Evolutionary conservation across 768 basidiomycete species (phyloP), one percentile per base, ranked within the genome.

Genomic region (Kwoniella heveanensis): DNA sequence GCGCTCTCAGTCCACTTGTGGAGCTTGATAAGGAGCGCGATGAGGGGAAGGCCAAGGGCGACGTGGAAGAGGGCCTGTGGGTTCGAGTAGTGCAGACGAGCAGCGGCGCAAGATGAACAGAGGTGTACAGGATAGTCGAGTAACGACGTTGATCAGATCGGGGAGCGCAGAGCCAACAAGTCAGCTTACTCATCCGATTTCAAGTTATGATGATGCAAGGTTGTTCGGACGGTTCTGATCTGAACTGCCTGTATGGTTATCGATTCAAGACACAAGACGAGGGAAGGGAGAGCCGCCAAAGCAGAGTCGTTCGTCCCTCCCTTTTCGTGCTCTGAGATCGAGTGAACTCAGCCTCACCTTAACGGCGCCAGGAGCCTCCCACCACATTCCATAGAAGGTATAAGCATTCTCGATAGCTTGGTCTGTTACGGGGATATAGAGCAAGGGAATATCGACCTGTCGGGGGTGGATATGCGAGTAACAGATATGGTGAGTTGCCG

Each of bases 311-410:
- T n/a, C n/a, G n/a, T n/a, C n/a, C n/a, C n/a, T n/a, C n/a, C n/a
- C n/a, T n/a, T n/a, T n/a, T n/a, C n/a, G n/a, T n/a, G n/a, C n/a
- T n/a, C n/a, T n/a, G n/a, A n/a, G n/a, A n/a, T n/a, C n/a, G n/a
- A n/a, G n/a, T n/a, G n/a, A n/a, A n/a, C n/a, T n/a, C n/a, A n/a
- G n/a, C n/a, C n/a, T 50, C 62, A 90, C 92, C 86, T 93, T 94
- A 81, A 96, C 92, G 46, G 91, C 94, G 26, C 88, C 89, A 2
- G 94, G 94, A 1, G 94, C 87, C 78, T 91, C 90, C 81, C 86
- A 95, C 82, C 96, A 97, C 25, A 91, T 93, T 54, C 86, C 86
- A 77, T 97, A 97, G 81, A 93, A 95, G 73, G 88, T 86, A 79
- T 90, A 88, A 3, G 89, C 92, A 74, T 94, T 91, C 47, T 84